Percentiles rank a stretch among this genome's conserved stretches.
Conservation (phyloP, 2,329 filamentous ascomycete species). For the Cryoendolithus antarcticus region DNA sequence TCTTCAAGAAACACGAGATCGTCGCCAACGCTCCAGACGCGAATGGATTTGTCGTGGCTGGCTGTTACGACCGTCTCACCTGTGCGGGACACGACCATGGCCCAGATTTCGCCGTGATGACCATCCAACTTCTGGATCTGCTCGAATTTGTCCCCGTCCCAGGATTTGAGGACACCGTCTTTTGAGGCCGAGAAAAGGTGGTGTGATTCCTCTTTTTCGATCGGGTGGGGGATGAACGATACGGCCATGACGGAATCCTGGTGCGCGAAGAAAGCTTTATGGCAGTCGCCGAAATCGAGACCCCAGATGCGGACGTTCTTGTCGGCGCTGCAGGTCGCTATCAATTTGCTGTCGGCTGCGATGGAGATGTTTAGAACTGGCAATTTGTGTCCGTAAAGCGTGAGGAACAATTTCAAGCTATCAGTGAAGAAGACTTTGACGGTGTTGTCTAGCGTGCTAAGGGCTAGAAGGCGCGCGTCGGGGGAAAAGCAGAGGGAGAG, state of each 20-base stretch:
- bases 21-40: constrained; percentile 91
- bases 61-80: constrained; percentile 83
- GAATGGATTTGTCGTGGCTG: constrained; percentile 93
- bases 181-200: constrained; percentile 94
- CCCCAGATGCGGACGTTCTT: constrained; percentile 98
- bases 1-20: constrained; percentile 98
- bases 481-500: constrained; percentile 82
- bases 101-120: constrained; percentile 95
- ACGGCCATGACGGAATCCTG: constrained; percentile 95
- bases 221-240: constrained; percentile 72
- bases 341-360: constrained; percentile 91
- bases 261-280: constrained; percentile 92
- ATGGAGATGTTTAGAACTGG: constrained; percentile 96
- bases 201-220: constrained; percentile 83
- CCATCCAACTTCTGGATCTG: constrained; percentile 90
- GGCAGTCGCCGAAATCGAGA: constrained; percentile 94
- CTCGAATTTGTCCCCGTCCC: constrained; percentile 98
- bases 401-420: constrained; percentile 87
- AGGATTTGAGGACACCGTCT: constrained; percentile 85
- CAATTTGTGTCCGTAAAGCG: constrained; percentile 97
- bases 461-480: constrained; percentile 71
- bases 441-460: constrained; percentile 87
- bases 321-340: constrained; percentile 95
- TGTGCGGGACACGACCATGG: constrained; percentile 67
- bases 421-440: constrained; percentile 98